Evolutionary conservation across 495 filamentous ascomycete species (phyloP), one percentile per base, ranked within the genome.

Genomic region (Penicillium diatomitis): DNA sequence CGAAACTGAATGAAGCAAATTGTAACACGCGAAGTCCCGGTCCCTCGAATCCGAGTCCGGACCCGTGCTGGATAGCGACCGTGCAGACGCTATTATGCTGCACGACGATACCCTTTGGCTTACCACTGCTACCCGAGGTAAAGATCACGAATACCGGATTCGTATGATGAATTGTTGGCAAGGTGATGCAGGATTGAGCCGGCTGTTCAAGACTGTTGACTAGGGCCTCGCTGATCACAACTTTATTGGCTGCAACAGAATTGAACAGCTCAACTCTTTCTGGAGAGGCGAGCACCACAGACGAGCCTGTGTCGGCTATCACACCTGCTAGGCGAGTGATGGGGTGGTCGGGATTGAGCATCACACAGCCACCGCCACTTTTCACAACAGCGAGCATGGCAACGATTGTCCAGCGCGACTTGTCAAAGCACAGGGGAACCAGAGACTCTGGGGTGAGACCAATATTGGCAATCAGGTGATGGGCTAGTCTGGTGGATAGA

Each of bases 371-470:
- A 30, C 48, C 48, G 6, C 75, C 75, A 12, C 72, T 68, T 42
- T 71, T 73, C n/a, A 73, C 46, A 7, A 77, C 58, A 1, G 61
- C 70, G 6, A 71, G 54, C 38, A 70, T 57, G 2, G 66, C 52
- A 12, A 80, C 56, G 3, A 69, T 42, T 8, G 68, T 65, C 62
- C 64, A 77, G 0, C 56, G 49, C 0, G 67, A 70, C 47, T 76
- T 79, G 9, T 70, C 60, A 32, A 76, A 70, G 49, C 63, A 71
- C 3, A 80, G 41, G 1, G 74, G 73, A 3, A 80, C 67, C 36
- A 38, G 12, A 9, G 36, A 2, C 70, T 20, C 7, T 41, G 45
- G 29, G 9, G 10, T 9, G 4, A 38, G 3, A 6, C 6, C 36
- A 11, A 38, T 4, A 11, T 6, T 38, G 56, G 43, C 32, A 51